Evolutionary conservation across 805 yeast species (phyloP), one percentile per base, ranked within the genome.

Genomic region (Candida insectorum): DNA sequence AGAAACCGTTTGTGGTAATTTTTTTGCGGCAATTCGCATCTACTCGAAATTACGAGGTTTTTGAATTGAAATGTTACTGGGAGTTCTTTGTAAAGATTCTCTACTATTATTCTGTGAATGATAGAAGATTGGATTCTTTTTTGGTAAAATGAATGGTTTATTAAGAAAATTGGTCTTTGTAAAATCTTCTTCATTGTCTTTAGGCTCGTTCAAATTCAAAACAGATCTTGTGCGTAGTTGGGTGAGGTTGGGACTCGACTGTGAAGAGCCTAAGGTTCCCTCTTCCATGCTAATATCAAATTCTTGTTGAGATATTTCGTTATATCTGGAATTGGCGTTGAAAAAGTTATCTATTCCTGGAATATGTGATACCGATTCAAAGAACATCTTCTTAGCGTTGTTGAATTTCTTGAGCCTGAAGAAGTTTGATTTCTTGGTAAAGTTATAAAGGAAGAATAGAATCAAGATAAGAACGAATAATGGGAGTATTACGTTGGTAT

Each of bases 141-240:
- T 57, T 3, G 65, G 67, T 1, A 51, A 45, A 4, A 47, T 40
- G 36, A 65, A 65, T 3, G 71, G 72, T 40, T 57, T 60, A 49
- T 51, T 61, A 37, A 65, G 38, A 37, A 64, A 62, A 26, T 54
- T 62, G 12, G 40, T 30, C 9, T 30, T 31, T 5, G 39, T 44
- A 13, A 41, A 37, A 8, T 39, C 42, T 12, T 30, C 36, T 10
- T 27, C 34, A 15, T 28, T 11, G 2, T 29, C 36, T 15, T 25
- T 25, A 6, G 20, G 18, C 17, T 43, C 47, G n/a, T 36, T 30
- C 34, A 65, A 51, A 31, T 54, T 62, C 14, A 62, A 51, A 4
- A 58, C 51, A 25, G 65, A 62, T 31, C 72, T 39, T 2, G 72
- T 65, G 18, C 72, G 45, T 16, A 65, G 48, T 10, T 40, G 40